Evolutionary conservation across 106 monocot genomes (phyloP).

Genomic region (Platanthera zijinensis): DNA sequence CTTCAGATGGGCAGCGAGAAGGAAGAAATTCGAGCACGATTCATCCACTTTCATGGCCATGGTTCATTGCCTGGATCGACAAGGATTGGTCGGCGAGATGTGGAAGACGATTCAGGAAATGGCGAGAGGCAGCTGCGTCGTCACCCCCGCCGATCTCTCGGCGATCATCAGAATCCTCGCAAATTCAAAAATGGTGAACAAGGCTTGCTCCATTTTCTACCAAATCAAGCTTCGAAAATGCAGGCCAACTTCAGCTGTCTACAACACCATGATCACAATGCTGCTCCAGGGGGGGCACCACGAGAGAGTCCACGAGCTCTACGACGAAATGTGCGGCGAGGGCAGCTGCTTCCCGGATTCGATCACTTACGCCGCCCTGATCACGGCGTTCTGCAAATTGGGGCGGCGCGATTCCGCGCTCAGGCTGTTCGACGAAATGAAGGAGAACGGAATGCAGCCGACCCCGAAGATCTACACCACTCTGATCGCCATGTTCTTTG

Average conservation of each 20-base stretch:
- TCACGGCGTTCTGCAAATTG: slow-evolving; percentile 61
- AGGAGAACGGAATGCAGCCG: slow-evolving; percentile 76
- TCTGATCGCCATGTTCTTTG: slow-evolving; percentile 61
- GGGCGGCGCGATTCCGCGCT: slow-evolving; percentile 50
- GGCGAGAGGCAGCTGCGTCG: slow-evolving; percentile 45
- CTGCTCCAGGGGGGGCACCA: slow-evolving; percentile 73
- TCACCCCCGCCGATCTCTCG: slow-evolving; percentile 49
- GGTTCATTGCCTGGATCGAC: slow-evolving; percentile 54
- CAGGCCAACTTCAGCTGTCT: slow-evolving; percentile 45
- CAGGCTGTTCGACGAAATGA: slow-evolving; percentile 90
- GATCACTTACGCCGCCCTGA: slow-evolving; percentile 70
- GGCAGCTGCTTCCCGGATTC: slow-evolving; percentile 75
- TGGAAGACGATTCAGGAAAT: slow-evolving; percentile 77
- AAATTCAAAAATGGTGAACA: slow-evolving; percentile 74
- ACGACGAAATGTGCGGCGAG: slow-evolving; percentile 83
- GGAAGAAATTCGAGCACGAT: slow-evolving; percentile 65
- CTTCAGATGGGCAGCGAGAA: slow-evolving; percentile 70
- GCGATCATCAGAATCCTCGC: slow-evolving; percentile 65
- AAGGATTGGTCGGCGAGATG: slow-evolving; percentile 61
- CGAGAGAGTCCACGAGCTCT: slow-evolving; percentile 93
- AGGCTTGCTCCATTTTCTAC: slow-evolving; percentile 81
- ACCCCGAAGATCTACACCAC: slow-evolving; percentile 84
- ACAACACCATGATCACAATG: slow-evolving; percentile 82
- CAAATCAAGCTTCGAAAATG: slow-evolving; percentile 73
- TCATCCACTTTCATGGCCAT: slow-evolving; percentile 75